Evolutionary conservation across 2,329 filamentous ascomycete genomes (phyloP).

Genomic region (Basipetospora chlamydospora): DNA sequence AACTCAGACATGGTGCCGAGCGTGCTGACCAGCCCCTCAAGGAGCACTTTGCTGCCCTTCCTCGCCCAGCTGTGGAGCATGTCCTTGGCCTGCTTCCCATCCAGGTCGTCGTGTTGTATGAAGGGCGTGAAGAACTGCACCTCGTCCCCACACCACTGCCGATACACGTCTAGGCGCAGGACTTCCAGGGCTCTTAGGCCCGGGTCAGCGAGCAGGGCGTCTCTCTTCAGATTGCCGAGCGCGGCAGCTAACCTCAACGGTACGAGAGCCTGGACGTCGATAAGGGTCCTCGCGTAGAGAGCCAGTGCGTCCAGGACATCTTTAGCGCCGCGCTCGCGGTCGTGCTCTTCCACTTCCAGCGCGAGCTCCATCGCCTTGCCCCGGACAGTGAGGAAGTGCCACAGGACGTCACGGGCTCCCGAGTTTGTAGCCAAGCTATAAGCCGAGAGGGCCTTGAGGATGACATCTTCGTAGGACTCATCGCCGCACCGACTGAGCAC

Average conservation of each 20-base stretch:
- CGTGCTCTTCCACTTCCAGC: constrained; percentile 36
- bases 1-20: constrained; percentile 50
- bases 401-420: constrained; percentile 62
- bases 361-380: constrained; percentile 51
- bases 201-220: constrained; percentile 57
- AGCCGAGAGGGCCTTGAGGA: constrained; percentile 64
- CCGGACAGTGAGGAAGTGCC: constrained; percentile 63
- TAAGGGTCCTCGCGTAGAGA: constrained; percentile 62
- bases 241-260: constrained; percentile 58
- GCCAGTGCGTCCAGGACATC: constrained; percentile 50
- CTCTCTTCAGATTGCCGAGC: constrained; percentile 52
- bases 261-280: constrained; percentile 63
- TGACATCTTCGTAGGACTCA: constrained; percentile 28
- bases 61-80: constrained; percentile 51
- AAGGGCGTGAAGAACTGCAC: constrained; percentile 78
- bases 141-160: constrained; percentile 68
- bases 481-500: constrained; percentile 50
- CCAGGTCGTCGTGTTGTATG: constrained; percentile 66
- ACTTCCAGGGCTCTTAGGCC: constrained; percentile 52
- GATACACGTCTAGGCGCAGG: constrained; percentile 62
- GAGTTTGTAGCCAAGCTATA: constrained; percentile 72
- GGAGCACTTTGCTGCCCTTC: constrained; percentile 41
- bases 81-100: constrained; percentile 42
- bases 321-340: constrained; percentile 22
- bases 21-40: constrained; percentile 46